These are phyloP conservation scores for Blastocystis sp. DNA, from an alignment of 352 stramenopile genomes.

Conservation along the genomic window DNA sequence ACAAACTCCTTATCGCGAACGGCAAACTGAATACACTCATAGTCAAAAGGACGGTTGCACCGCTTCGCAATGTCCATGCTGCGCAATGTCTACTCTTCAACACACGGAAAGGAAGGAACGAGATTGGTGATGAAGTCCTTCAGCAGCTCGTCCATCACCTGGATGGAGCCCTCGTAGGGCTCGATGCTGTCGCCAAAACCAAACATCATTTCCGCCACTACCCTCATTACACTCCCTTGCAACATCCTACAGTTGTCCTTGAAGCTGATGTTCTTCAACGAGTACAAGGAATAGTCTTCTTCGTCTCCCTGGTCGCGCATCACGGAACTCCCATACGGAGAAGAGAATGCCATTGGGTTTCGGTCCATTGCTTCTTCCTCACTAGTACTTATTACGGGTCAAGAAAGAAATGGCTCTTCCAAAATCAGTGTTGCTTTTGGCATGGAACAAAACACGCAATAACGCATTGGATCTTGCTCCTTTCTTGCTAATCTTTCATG, in stretches of 20 bases:
- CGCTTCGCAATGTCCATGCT: slow-evolving; percentile 45
- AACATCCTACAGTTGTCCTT: slow-evolving; percentile 25
- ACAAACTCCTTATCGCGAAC: slow-evolving; percentile 17
- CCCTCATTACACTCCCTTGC: no score
- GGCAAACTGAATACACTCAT: slow-evolving; percentile 24
- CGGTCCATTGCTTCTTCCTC: no score
- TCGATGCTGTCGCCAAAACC: slow-evolving; percentile 67
- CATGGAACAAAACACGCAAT: background rate
- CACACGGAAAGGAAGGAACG: background rate
- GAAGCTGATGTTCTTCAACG: slow-evolving; percentile 41
- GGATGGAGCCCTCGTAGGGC: slow-evolving; percentile 11
- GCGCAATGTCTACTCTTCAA: slow-evolving; percentile 8
- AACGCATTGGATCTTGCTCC: background rate
- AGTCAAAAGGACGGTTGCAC: background rate
- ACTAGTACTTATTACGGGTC: no score
- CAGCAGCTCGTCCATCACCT: slow-evolving; percentile 62
- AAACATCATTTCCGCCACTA: slow-evolving; percentile 70
- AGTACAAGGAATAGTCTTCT: slow-evolving; percentile 33
- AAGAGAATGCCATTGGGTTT: no score
- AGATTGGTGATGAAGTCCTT: slow-evolving; percentile 66
- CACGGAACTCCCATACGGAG: no score
- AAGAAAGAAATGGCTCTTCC: no score
- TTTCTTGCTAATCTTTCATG: background rate
- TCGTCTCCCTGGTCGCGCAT: background rate
- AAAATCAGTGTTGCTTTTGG: background rate